Conservation (phyloP, 495 filamentous ascomycete species). For the Aspergillus kassunensis region DNA sequence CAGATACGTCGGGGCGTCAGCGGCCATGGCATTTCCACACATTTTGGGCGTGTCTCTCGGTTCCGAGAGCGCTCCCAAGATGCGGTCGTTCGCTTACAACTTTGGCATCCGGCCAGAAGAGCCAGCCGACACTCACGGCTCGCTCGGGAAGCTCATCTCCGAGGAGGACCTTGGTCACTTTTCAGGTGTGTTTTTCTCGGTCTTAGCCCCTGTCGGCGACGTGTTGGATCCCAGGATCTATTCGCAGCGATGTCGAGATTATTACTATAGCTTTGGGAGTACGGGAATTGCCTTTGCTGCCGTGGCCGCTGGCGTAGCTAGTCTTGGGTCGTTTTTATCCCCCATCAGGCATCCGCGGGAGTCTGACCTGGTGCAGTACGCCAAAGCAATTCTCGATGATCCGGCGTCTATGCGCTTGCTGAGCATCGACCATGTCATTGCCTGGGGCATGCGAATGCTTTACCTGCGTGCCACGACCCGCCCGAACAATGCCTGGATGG, state of each 20-base stretch:
- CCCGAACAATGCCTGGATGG: constrained; percentile 33
- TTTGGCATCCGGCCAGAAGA: constrained; percentile 33
- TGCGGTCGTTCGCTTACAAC: constrained; percentile 28
- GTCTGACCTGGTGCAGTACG: constrained; percentile 28
- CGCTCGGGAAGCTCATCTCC: constrained; percentile 25
- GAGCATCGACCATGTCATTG: constrained; percentile 30
- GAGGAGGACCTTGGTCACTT: constrained; percentile 22
- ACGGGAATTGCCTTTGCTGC: constrained; percentile 24
- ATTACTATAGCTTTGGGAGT: constrained; percentile 21
- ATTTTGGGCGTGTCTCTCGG: constrained; percentile 28
- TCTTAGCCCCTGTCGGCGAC: constrained; percentile 23
- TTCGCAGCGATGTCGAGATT: constrained; percentile 27
- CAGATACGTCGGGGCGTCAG: constrained; percentile 28
- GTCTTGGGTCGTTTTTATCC: constrained; percentile 30
- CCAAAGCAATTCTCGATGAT: constrained; percentile 33
- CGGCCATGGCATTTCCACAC: constrained; percentile 33
- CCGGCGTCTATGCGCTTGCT: constrained; percentile 26
- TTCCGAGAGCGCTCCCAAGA: constrained; percentile 26
- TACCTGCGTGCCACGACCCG: constrained; percentile 33
- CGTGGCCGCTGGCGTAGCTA: constrained; percentile 27
- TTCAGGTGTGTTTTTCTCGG: constrained; percentile 23
- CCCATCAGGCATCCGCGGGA: constrained; percentile 24
- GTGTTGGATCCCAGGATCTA: constrained; percentile 26
- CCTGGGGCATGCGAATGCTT: constrained; percentile 32
- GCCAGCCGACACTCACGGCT: constrained; percentile 19